Evolutionary conservation across 2,329 filamentous ascomycete genomes (phyloP), one percentile per base, ranked within the genome.

Genomic region (Aspergillus sp.): DNA sequence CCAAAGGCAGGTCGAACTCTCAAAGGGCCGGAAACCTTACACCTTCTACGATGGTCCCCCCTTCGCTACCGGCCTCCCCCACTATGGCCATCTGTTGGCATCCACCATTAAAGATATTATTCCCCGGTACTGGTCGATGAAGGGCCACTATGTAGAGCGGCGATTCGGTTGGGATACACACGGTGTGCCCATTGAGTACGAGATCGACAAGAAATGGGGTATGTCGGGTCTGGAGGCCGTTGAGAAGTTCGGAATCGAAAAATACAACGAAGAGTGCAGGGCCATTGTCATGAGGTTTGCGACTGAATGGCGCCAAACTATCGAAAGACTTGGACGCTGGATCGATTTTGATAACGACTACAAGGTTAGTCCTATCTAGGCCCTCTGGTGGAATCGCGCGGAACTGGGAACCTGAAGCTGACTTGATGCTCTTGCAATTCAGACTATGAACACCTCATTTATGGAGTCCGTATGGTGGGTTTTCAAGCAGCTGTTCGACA

Each of bases 391-490:
- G 11, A 22, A 22, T 54, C 37, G 17, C 5, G 40, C 34, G 34
- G 49, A 37, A 9, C 9, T 12, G 5, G 6, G 20, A 33, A 11
- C 8, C 8, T 44, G 37, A 40, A 20, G 34, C 57, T 62, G 44
- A 65, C 52, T 11, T 46, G 13, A 8, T 30, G n/a, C n/a, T 33
- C 22, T 42, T 11, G 19, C 8, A 8, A 30, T 37, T 42, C 68
- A 89, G 88, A 96, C 91, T 37, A 96, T 97, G 91, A 89, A 98
- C 73, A 83, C 88, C n/a, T 87, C 81, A 19, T 98, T 96, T 78
- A 98, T 97, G 93, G 93, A 97, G 79, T 89, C 89, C 0, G 86
- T 90, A 64, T 98, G 93, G 93, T 97, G 93, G 93, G 89, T 95
- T 17, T 96, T 96, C 81, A 96, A 95, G 80, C 86, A 93, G 72